Base-by-base conservation (phyloP, 305 asterid species). In the Solanum hybrid region DNA sequence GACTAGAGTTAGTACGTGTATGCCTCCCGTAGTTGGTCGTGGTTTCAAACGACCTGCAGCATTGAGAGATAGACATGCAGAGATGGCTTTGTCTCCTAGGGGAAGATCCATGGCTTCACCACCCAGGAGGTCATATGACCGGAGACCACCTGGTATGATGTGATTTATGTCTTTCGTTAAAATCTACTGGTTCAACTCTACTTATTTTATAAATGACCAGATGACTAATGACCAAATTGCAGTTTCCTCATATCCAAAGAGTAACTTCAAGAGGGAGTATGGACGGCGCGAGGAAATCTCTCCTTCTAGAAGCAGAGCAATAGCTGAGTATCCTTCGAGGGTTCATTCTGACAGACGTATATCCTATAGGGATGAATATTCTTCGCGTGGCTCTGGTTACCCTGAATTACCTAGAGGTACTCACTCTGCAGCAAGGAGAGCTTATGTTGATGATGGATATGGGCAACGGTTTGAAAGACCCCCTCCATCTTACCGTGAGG, bases 401-500 rank as follows among this genome's bases (percentile, higher is more conserved):
- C 92, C 95, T 78, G 97, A 97, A 93, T 69, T 94, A 81, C 94
- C 98, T 81, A 95, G 99, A 94, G 96, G 95, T 90, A 40, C 96
- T 73, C 90, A 99, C 83, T 92, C 98, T 77, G 87, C 94, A 61
- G 89, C 95, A 20, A 95, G 98, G 93, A 94, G 98, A 93, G 92
- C 96, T 91, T 97, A 96, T 92, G 94, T 91, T 90, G 99, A 98
- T 87, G 98, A 96, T 93, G 95, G 95, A 36, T 96, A 96, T 91
- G 93, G 92, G 89, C 98, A 94, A 89, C 93, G 98, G 92, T 96
- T 95, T 91, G 99, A 96, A 90, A 95, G 98, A 95, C 97, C 98
- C n/a, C 98, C 96, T 93, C 94, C 96, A 81, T 90, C 93, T 89
- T 97, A 96, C 93, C 96, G 93, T 36, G 99, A 98, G 90, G 93